Evolutionary conservation across 148 eudicot genomes (phyloP).

Genomic region (Selenicereus undatus): DNA sequence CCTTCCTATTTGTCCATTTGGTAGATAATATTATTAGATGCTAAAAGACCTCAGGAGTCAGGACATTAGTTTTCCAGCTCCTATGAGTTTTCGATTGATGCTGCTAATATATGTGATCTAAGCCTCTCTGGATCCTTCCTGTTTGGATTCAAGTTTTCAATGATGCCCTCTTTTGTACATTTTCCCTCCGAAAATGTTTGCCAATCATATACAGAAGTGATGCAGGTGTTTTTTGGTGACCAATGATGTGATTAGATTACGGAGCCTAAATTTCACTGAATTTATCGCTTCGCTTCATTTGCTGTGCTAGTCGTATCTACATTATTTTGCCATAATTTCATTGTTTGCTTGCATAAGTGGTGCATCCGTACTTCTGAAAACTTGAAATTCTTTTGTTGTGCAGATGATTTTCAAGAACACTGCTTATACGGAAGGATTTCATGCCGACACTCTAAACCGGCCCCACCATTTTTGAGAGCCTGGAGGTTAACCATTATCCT

Average conservation of each 20-base stretch:
- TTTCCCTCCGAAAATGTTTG: background rate
- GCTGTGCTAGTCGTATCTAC: background rate
- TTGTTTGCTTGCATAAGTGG: background rate
- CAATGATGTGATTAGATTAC: no score
- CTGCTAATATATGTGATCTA: background rate
- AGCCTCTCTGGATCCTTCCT: background rate
- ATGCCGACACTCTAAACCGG: conserved; percentile 37
- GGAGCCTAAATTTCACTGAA: background rate
- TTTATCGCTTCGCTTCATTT: background rate
- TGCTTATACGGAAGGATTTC: conserved; percentile 75
- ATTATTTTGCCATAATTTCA: background rate
- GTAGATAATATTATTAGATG: background rate
- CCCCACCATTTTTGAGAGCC: conserved; percentile 3
- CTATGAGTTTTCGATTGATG: background rate
- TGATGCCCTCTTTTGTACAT: background rate
- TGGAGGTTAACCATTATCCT: background rate
- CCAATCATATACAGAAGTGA: background rate
- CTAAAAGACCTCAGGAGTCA: no score
- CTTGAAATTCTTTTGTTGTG: conserved; percentile 9
- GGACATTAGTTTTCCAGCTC: background rate
- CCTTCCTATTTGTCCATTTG: background rate
- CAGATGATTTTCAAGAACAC: conserved; percentile 66
- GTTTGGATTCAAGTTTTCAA: background rate
- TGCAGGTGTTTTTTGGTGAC: background rate
- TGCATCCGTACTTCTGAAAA: background rate